These are phyloP conservation scores for Chaetomium globosum DNA, from an alignment of 2,329 filamentous ascomycete genomes.

Conservation along the genomic window DNA sequence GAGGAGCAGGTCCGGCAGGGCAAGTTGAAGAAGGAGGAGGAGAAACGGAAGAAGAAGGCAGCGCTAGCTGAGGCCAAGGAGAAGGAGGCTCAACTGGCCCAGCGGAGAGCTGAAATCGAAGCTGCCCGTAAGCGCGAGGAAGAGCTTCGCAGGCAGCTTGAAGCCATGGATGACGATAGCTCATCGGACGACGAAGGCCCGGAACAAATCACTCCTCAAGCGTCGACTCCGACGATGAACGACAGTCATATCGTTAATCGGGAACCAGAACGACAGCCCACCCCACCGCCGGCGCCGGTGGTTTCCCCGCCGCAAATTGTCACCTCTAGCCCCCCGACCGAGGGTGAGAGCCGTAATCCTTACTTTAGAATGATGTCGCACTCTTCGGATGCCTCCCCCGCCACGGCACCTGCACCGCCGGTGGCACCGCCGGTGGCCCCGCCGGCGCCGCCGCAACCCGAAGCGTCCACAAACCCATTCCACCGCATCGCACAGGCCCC, in stretches of 20 bases:
- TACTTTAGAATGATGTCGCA: conserved; percentile 90
- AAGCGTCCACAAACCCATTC: conserved; percentile 92
- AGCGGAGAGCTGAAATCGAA: conserved; percentile 88
- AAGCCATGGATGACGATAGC: conserved; percentile 71
- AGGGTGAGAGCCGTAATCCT: conserved; percentile 86
- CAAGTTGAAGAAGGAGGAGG: conserved; percentile 94
- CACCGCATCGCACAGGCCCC: conserved; percentile 75
- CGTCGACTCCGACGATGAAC: conserved; percentile 59
- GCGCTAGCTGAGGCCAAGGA: conserved; percentile 84
- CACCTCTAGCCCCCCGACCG: conserved; percentile 56
- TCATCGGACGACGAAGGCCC: conserved; percentile 81
- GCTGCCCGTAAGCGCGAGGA: conserved; percentile 86
- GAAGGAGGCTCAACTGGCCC: conserved; percentile 80
- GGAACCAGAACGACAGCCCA: conserved; percentile 56
- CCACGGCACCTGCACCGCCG: conserved; percentile 48
- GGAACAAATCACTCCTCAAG: conserved; percentile 66
- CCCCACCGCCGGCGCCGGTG: conserved; percentile 51
- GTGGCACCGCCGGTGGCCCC: conserved; percentile 49
- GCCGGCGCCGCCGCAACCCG: conserved; percentile 44
- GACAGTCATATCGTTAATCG: conserved; percentile 57
- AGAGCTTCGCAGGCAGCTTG: conserved; percentile 84
- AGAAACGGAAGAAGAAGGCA: conserved; percentile 89
- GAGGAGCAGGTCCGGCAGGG: conserved; percentile 93
- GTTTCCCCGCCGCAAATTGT: conserved; percentile 55
- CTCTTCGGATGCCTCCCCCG: conserved; percentile 57